Evolutionary conservation across 805 yeast genomes (phyloP).

Genomic region (Sugiyamaella marilandica): DNA sequence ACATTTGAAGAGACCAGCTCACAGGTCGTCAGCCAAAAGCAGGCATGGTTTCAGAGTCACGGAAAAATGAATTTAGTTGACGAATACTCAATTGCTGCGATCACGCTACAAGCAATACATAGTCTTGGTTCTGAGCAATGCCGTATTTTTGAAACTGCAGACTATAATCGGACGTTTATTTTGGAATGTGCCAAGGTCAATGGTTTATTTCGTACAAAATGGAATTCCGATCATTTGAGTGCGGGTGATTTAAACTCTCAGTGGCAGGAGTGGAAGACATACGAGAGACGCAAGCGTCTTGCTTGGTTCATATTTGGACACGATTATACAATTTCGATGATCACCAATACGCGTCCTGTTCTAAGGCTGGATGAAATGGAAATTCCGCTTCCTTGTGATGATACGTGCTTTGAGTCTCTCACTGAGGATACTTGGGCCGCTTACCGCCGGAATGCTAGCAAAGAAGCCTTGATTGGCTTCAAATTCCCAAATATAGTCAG

Average conservation of each 20-base stretch:
- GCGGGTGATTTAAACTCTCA: background rate
- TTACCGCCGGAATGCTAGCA: background rate
- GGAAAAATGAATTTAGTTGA: background rate
- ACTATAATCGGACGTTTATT: conserved; percentile 4
- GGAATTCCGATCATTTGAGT: background rate
- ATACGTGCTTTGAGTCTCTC: conserved; percentile 4
- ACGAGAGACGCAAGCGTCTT: conserved; percentile 4
- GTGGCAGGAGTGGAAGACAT: conserved; percentile 5
- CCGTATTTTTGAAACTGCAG: conserved; percentile 2
- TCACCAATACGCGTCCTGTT: conserved; percentile 6
- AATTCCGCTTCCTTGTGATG: conserved; percentile 8
- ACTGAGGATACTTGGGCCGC: conserved; percentile 7
- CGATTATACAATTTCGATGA: conserved; percentile 7
- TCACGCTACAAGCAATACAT: conserved; percentile 2
- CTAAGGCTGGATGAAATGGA: conserved; percentile 7
- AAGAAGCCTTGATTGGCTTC: background rate
- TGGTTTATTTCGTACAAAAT: background rate
- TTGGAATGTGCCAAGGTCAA: conserved; percentile 2
- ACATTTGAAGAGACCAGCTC: background rate
- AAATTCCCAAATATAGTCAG: background rate
- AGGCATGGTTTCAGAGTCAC: background rate
- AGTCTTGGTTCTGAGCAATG: conserved; percentile 2
- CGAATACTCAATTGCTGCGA: conserved; percentile 5
- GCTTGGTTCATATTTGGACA: conserved; percentile 10
- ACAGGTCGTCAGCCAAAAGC: background rate